A percentile compares a stretch with the other conserved stretches of the same genome.
phyloP scores from a whole-genome alignment of 2,329 filamentous ascomycete species.

The Trichophyton equinum region DNA sequence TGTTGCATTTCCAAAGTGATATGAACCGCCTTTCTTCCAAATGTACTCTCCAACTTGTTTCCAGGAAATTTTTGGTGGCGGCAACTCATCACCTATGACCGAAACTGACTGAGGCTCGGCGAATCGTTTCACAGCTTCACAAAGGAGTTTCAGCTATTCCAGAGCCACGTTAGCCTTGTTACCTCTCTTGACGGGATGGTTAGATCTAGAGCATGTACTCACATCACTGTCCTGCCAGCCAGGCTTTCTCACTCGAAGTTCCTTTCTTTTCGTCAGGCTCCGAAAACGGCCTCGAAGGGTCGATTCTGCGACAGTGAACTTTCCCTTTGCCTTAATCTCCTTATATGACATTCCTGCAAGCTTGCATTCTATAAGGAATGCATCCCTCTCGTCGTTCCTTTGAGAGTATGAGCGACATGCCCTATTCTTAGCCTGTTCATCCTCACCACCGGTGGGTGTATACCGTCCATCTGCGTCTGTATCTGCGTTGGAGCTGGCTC shows the following conservation, averaged over 20 bases:
- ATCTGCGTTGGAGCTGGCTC: not conserved
- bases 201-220: conserved; percentile 15
- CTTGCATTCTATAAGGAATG: conserved; percentile 31
- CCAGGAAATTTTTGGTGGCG: conserved; percentile 42
- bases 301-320: conserved; percentile 36
- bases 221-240: conserved; percentile 34
- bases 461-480: not conserved
- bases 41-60: conserved; percentile 47
- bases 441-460: not conserved
- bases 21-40: conserved; percentile 39
- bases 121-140: conserved; percentile 26
- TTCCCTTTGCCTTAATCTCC: conserved; percentile 33
- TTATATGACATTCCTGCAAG: conserved; percentile 34
- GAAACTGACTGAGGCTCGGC: conserved; percentile 12
- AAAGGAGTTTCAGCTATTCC: conserved; percentile 29
- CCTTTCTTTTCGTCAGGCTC: conserved; percentile 35
- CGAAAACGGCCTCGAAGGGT: conserved; percentile 37
- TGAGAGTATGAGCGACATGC: not conserved
- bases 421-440: not conserved
- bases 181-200: not conserved
- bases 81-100: not conserved
- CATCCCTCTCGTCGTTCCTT: conserved; percentile 22
- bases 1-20: conserved; percentile 48
- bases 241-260: conserved; percentile 35
- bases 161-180: not conserved